These are phyloP conservation scores for Lithospermum erythrorhizon DNA, from an alignment of 257 asterid species.

Conservation along the genomic window DNA sequence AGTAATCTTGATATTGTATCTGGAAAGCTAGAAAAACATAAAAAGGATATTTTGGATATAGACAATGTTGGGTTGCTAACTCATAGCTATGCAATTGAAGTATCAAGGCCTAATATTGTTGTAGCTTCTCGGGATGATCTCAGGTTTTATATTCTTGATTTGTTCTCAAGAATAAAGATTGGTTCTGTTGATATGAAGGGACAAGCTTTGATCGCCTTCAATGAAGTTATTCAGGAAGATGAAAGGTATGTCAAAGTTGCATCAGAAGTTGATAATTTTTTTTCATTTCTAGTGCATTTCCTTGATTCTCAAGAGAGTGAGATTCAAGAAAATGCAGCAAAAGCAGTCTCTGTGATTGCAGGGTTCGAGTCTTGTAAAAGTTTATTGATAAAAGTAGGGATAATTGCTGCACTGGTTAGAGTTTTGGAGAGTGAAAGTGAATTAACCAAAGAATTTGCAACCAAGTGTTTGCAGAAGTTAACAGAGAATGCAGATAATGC, in stretches of 20 bases:
- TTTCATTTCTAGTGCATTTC: conserved; percentile 34
- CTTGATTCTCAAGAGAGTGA: conserved; percentile 51
- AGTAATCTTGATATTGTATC: conserved; percentile 69
- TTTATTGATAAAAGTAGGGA: conserved; percentile 39
- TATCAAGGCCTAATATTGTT: too few relatives aligned
- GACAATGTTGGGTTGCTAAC: conserved; percentile 55
- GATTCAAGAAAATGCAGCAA: conserved; percentile 58
- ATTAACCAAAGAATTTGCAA: conserved; percentile 42
- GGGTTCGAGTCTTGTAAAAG: conserved; percentile 28
- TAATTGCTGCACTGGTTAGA: conserved; percentile 53
- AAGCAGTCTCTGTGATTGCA: conserved; percentile 42
- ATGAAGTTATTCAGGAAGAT: conserved; percentile 52
- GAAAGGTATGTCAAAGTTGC: conserved; percentile 50
- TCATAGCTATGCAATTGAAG: conserved; percentile 60
- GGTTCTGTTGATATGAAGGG: conserved; percentile 71
- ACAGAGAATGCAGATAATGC: conserved; percentile 86
- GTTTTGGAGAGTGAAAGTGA: conserved; percentile 59
- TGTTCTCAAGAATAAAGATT: conserved; percentile 56
- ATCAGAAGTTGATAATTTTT: conserved; percentile 44
- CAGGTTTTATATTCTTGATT: conserved; percentile 51
- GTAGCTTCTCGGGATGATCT: conserved; percentile 69
- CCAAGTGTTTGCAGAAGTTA: conserved; percentile 67
- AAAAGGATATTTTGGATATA: conserved; percentile 38
- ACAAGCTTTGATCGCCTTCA: conserved; percentile 48
- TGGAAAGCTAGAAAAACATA: conserved; percentile 40